These are phyloP conservation scores for Thalassiosira tumida DNA, from an alignment of 352 stramenopile genomes.

Conservation along the genomic window DNA sequence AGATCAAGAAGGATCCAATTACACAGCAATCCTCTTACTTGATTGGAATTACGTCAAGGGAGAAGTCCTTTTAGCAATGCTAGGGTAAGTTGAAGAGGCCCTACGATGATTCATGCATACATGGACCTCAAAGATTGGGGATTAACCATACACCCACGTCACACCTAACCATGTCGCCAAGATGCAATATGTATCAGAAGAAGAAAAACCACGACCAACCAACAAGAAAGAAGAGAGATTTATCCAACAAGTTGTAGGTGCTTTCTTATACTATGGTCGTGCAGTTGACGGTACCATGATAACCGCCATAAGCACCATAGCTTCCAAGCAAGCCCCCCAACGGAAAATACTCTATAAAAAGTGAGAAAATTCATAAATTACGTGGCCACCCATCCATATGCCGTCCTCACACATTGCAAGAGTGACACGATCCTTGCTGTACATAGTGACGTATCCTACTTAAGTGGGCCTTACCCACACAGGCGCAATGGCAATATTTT, in stretches of 20 bases:
- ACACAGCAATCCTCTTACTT: no score
- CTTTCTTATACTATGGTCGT: neutral
- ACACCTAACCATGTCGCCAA: neutral
- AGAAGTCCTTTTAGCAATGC: conserved; percentile 54
- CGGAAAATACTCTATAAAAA: conserved; percentile 7
- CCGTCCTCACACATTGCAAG: neutral
- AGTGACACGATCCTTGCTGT: neutral
- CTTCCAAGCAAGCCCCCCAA: neutral
- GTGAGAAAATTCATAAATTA: neutral
- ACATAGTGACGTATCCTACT: neutral
- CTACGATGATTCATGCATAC: conserved; percentile 15
- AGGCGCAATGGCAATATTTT: neutral
- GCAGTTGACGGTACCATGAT: neutral
- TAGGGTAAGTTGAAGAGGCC: conserved; percentile 38
- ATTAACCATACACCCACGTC: neutral
- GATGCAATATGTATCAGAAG: neutral
- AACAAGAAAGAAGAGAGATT: no score
- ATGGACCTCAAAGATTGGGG: neutral
- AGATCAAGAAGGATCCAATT: no score
- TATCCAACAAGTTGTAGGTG: neutral
- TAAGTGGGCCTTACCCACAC: neutral
- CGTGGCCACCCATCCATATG: neutral
- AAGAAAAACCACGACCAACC: neutral
- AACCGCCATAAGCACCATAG: neutral
- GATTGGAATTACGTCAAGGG: conserved; percentile 75